phyloP scores from a whole-genome alignment of 1,139 yeast genomes.

The Suhomyces atakaporum region DNA sequence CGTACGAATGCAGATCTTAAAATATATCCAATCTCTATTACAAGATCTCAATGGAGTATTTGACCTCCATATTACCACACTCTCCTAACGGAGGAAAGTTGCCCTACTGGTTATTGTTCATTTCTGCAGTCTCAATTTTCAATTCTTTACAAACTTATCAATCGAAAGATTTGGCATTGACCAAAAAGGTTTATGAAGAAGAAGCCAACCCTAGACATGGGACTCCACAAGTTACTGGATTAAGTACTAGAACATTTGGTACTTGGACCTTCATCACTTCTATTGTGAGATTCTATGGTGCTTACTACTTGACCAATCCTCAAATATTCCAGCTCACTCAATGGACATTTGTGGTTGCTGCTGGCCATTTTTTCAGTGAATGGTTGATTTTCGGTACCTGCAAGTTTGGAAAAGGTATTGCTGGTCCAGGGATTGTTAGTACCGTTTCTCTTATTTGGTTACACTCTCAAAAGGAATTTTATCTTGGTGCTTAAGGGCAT shows the following conservation, averaged over 20 bases:
- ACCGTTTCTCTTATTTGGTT: constrained; percentile 61
- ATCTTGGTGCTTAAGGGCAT: constrained; percentile 28
- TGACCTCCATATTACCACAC: constrained; percentile 7
- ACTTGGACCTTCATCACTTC: constrained; percentile 95
- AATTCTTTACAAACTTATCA: constrained; percentile 88
- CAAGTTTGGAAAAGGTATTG: constrained; percentile 81
- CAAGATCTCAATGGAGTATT: constrained; percentile 4
- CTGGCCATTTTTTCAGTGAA: constrained; percentile 79
- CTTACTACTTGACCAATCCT: constrained; percentile 61
- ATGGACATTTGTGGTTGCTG: constrained; percentile 83
- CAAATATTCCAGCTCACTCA: constrained; percentile 78
- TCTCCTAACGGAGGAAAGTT: constrained; percentile 39
- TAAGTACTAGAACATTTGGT: constrained; percentile 94
- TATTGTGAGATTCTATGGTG: constrained; percentile 82
- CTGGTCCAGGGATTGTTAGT: constrained; percentile 79
- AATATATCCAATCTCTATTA: not conserved
- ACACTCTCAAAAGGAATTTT: constrained; percentile 56
- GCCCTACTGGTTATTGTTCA: constrained; percentile 54
- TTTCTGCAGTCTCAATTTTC: constrained; percentile 86
- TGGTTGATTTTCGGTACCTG: constrained; percentile 80
- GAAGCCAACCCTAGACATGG: constrained; percentile 49
- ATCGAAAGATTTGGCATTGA: constrained; percentile 63
- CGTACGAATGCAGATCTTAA: not conserved
- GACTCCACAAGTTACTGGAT: constrained; percentile 53
- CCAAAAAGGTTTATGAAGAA: constrained; percentile 74